phyloP scores from a whole-genome alignment of 2,329 filamentous ascomycete genomes.

The Cladosporium sp. region DNA sequence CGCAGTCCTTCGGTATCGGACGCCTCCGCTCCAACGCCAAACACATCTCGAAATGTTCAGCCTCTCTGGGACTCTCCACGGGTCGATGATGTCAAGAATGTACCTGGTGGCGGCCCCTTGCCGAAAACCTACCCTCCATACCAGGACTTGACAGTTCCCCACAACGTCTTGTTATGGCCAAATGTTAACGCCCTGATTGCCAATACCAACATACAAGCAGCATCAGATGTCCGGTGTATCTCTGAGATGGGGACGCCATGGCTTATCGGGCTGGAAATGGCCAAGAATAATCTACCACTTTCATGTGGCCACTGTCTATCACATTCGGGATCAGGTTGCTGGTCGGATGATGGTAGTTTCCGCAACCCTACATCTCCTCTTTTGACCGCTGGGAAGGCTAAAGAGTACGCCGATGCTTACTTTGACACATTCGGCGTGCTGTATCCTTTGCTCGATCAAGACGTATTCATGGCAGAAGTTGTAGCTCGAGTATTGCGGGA shows the following conservation, averaged over 20 bases:
- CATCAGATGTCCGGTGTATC: constrained; percentile 36
- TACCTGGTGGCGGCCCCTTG: background rate
- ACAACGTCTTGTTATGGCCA: constrained; percentile 54
- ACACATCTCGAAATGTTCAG: background rate
- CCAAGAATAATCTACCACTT: background rate
- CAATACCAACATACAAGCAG: constrained; percentile 34
- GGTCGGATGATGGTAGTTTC: too few relatives aligned
- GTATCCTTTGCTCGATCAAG: constrained; percentile 59
- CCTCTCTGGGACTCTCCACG: background rate
- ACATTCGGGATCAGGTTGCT: too few relatives aligned
- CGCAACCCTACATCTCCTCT: too few relatives aligned
- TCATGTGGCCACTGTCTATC: too few relatives aligned
- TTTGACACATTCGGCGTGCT: too few relatives aligned
- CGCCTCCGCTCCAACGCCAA: background rate
- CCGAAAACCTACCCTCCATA: background rate
- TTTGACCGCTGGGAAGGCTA: too few relatives aligned
- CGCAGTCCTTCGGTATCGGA: background rate
- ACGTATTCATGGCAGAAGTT: constrained; percentile 48
- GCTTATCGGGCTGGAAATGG: constrained; percentile 29
- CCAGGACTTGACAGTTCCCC: constrained; percentile 43
- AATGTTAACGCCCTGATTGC: constrained; percentile 36
- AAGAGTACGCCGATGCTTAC: too few relatives aligned
- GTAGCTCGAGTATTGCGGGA: constrained; percentile 44
- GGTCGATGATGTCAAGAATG: too few relatives aligned
- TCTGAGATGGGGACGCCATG: constrained; percentile 40